Conservation (phyloP, 202 grass and related monocot species). For the Zoysia matrella region DNA sequence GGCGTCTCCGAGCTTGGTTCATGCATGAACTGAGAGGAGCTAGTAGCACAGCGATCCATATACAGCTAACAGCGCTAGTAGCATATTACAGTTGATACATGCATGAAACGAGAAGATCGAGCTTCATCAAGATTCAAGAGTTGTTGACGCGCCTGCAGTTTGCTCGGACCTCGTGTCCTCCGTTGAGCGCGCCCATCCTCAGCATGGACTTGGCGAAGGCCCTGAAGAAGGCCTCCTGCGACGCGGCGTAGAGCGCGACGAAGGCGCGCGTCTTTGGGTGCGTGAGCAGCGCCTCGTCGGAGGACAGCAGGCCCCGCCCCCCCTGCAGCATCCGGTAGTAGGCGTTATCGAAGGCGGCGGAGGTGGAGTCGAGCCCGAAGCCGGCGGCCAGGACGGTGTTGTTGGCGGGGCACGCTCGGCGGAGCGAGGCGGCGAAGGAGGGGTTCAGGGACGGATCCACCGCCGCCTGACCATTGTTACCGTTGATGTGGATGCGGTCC, state of each 20-base stretch:
- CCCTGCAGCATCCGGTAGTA: constrained; percentile 73
- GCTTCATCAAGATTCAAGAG: background rate
- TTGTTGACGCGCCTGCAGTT: constrained; percentile 62
- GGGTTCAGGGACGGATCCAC: constrained; percentile 60
- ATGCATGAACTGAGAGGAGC: no score
- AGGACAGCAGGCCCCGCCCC: constrained; percentile 63
- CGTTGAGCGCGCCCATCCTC: constrained; percentile 62
- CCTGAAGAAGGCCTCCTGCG: constrained; percentile 56
- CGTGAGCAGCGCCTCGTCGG: constrained; percentile 69
- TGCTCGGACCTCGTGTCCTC: constrained; percentile 64
- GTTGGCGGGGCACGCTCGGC: constrained; percentile 66
- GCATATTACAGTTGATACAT: no score
- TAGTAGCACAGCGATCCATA: no score
- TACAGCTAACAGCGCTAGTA: no score
- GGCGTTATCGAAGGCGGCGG: constrained; percentile 65
- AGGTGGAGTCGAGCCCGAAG: constrained; percentile 60
- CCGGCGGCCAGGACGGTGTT: constrained; percentile 64
- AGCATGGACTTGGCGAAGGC: constrained; percentile 75
- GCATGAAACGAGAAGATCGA: background rate
- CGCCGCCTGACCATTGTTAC: background rate
- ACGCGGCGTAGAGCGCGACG: constrained; percentile 55
- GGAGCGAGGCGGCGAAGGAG: constrained; percentile 72
- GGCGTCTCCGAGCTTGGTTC: no score
- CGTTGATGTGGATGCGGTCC: constrained; percentile 55
- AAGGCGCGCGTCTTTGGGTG: constrained; percentile 60